Base-by-base conservation (phyloP, 495 filamentous ascomycete species). In the Xylaria scruposa region DNA sequence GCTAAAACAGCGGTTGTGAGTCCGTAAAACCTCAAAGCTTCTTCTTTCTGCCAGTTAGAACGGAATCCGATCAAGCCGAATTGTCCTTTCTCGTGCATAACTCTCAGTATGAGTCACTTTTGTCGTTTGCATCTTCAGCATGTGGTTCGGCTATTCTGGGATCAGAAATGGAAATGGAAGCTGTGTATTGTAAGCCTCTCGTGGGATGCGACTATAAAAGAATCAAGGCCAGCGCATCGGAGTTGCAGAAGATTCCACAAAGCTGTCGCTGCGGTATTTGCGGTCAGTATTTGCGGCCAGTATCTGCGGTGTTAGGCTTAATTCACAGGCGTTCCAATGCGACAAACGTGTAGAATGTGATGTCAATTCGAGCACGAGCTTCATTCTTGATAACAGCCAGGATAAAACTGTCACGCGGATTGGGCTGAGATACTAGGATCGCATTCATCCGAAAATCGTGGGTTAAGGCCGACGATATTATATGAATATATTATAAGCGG, bases 201-300 rank as follows among this genome's bases (percentile, higher is more conserved):
- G 96, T 95, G 42, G 95, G 96, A 80, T 98, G 96, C 87, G 98
- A 95, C 83, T 99, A 96, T 33, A 95, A 95, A 29, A 99, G 94
- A 84, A 94, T 98, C 70, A 99, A 94, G 53, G 94, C 90, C 70
- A 99, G 94, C 51, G 94, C 90, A 75, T 98, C 96, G 81, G 98
- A 98, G 82, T 98, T 98, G 92, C 95, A 99, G 90, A 98, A 97
- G 94, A 95, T 85, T 99, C 96, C 70, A 98, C 94, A 79, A 90
- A 96, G 26, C 74, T 47, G 29, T 67, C 64, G 40, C 64, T 67
- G 49, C 3, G 40, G 31, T n/a, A 38, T 42, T 29, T 33, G 1
- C 19, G 10, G 33, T 56, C 49, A 67, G 65, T 56, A 53, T 49
- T 29, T 33, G 1, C 19, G 10, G 33, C 56, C 49, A 67, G 65